Evolutionary conservation across 2,329 filamentous ascomycete species (phyloP), one percentile per base, ranked within the genome.

Genomic region (Xylariomycetidae sp.): DNA sequence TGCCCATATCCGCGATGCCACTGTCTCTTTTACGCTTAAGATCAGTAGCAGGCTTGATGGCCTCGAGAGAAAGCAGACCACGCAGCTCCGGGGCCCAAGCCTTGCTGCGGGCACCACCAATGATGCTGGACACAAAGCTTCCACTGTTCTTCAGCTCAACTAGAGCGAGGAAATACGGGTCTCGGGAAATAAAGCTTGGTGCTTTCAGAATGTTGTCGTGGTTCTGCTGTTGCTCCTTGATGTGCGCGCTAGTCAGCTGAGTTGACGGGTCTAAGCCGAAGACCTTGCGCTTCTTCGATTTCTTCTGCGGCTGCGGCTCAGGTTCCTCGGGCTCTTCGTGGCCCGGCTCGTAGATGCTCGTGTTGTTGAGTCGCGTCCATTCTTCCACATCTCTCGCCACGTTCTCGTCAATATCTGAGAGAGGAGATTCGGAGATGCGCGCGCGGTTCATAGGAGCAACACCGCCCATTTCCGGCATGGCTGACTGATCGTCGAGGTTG

Each of bases 11-110:
- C 27, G 83, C 85, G 43, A 92, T 77, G 16, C 85, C 88, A 49
- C 82, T 88, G 52, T 95, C 88, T 18, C 92, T 81, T 72, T 98
- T 98, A 38, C 92, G 78, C 74, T 96, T 98, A 35, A 90, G 72
- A 40, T 94, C 87, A 37, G 79, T 82, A 25, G 81, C 74, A 37
- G 79, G 79, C 40, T 81, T 80, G 12, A 94, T 74, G 10, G 85
- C 74, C 44, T 93, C 86, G 25, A 95, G 68, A 2, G 88, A 94
- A n/a, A 96, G 68, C 50, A 98, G 78, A n/a, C 84, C 87, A 39
- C 86, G 82, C 14, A 98, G 72, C 61, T 98, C 92, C 1, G 90
- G 90, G 4, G 90, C 90, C 89, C 88, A 95, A 25, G 76, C 77
- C 45, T 76, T 73, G 47, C 80, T 81, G 43, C 85, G 79, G 23